Evolutionary conservation across 805 yeast genomes (phyloP), one percentile per base, ranked within the genome.

Genomic region (Yueomyces sinensis): DNA sequence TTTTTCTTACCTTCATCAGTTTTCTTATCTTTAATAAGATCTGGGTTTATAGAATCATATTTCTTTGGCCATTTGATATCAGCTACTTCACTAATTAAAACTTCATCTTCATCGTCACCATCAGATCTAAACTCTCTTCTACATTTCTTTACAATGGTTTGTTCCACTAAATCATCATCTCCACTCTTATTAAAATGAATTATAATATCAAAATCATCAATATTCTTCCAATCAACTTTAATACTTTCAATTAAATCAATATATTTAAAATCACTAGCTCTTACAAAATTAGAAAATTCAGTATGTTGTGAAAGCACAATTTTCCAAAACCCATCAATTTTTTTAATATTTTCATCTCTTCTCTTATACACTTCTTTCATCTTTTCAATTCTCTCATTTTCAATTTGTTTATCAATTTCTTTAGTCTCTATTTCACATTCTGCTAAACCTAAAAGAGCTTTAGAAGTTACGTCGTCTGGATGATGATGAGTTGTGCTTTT

Each of bases 271-370:
- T 87, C 96, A 27, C 79, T 82, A 2, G 78, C 73, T 22, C 74
- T 67, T 15, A 87, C 62, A 52, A 72, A 83, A 41, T 86, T 94
- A 13, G 82, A 78, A 50, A 89, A 81, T 43, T 82, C 95, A 34
- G 81, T 79, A 47, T 80, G 80, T 49, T 82, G 83, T 2, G 87
- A 84, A 9, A 89, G 58, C 0, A 82, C 94, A 35, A 79, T 70
- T 47, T 81, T 78, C 97, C 97, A 89, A 55, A 89, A 86, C 42
- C 72, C 71, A 1, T 87, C 84, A 30, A 86, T 70, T 4, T 63
- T 52, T 4, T 45, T 37, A 13, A 76, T 62, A n/a, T 68, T 57
- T 5, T 47, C 61, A 17, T 82, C 65, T 44, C 96, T 64, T 37
- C 67, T 56, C 5, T 51, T 61, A 49, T 73, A 83, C 6, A 82